phyloP scores from a whole-genome alignment of 495 filamentous ascomycete genomes.

The Penicillium longicatenatum region DNA sequence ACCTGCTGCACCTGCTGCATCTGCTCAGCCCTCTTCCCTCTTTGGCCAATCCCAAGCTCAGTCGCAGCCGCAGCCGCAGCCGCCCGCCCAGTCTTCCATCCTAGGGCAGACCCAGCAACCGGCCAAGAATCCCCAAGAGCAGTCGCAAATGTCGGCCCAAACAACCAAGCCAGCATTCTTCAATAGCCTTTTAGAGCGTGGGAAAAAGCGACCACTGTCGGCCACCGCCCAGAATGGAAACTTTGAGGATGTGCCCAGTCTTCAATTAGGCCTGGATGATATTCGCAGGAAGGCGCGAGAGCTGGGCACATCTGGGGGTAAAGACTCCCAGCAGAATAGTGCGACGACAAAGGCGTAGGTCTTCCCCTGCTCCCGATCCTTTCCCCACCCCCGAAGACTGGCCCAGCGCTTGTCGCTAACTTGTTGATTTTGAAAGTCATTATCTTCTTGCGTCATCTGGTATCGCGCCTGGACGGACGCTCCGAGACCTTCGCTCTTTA shows the following conservation, averaged over 20 bases:
- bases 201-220: slow-evolving; percentile 53
- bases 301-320: slow-evolving; percentile 59
- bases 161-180: slow-evolving; percentile 71
- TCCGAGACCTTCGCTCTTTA: slow-evolving; percentile 72
- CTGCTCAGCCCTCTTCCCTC: slow-evolving; percentile 26
- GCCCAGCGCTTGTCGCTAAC: slow-evolving; percentile 5
- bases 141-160: slow-evolving; percentile 29
- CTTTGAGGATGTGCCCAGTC: slow-evolving; percentile 52
- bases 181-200: slow-evolving; percentile 81
- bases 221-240: slow-evolving; percentile 37
- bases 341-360: slow-evolving; percentile 67
- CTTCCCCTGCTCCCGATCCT: background rate
- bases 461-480: slow-evolving; percentile 72
- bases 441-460: slow-evolving; percentile 91
- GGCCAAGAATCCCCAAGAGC: slow-evolving; percentile 17
- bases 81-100: slow-evolving; percentile 29
- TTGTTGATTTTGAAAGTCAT: slow-evolving; percentile 47
- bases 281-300: slow-evolving; percentile 82
- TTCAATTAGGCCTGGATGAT: slow-evolving; percentile 85
- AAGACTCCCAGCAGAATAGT: slow-evolving; percentile 45
- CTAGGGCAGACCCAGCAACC: slow-evolving; percentile 36
- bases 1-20: slow-evolving; percentile 23
- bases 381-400: background rate
- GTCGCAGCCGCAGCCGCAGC: slow-evolving; percentile 24
- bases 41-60: slow-evolving; percentile 38